These are phyloP conservation scores for Pontederia paniculata DNA, from an alignment of 176 grass and related monocot species.

Conservation along the genomic window DNA sequence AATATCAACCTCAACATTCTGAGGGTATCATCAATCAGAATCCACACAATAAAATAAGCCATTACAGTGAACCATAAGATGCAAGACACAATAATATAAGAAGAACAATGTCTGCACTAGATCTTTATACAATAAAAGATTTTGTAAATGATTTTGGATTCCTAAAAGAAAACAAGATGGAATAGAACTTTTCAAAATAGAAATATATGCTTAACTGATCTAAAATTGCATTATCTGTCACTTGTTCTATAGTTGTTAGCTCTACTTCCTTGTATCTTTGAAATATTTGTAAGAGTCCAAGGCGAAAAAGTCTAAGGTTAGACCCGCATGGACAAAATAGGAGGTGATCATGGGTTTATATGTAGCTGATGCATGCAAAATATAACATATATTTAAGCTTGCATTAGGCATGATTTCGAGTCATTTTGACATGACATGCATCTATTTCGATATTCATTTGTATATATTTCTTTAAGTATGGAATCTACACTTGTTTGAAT, in stretches of 20 bases:
- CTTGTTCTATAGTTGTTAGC: conserved; percentile 94
- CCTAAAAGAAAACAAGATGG: neutral
- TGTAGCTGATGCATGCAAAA: no score
- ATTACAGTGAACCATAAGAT: neutral
- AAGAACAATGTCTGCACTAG: neutral
- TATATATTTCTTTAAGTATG: no score
- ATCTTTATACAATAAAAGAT: neutral
- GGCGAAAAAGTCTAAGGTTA: no score
- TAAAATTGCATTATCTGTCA: conserved; percentile 92
- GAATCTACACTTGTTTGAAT: no score
- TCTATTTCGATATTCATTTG: no score
- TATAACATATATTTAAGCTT: no score
- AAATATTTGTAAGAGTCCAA: no score
- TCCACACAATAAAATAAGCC: neutral
- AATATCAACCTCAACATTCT: conserved; percentile 92
- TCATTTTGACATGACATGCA: no score
- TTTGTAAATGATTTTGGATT: neutral
- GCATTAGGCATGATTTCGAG: no score
- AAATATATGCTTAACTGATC: conserved; percentile 70
- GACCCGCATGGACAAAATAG: no score
- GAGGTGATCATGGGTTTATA: no score
- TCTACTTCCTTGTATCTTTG: conserved; percentile 81
- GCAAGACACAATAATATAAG: neutral
- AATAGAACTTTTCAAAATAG: conserved; percentile 20
- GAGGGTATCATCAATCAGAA: conserved; percentile 33